Percentiles rank a stretch among this genome's conserved stretches.
Evolutionary conservation across 2,329 filamentous ascomycete genomes (phyloP).

Genomic region (Aurifilum marmelostoma): DNA sequence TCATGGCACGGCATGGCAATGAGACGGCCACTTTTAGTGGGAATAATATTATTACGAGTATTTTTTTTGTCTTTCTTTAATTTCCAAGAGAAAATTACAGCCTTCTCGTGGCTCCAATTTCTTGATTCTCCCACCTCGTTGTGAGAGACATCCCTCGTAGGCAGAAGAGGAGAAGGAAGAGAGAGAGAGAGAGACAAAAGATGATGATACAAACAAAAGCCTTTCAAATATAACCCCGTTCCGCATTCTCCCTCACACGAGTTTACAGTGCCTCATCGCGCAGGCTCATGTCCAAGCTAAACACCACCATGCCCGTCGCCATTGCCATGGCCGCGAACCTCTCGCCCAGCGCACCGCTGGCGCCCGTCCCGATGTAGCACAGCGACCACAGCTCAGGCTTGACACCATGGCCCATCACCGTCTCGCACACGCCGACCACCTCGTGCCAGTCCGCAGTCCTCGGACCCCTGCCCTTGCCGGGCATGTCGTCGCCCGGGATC

Average conservation of each 20-base stretch:
- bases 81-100: neutral
- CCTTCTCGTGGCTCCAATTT: neutral
- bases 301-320: conserved; percentile 42
- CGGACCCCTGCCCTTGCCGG: conserved; percentile 30
- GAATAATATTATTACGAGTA: conserved; percentile 9
- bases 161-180: neutral
- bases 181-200: neutral
- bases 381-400: conserved; percentile 44
- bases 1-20: neutral
- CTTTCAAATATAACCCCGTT: too few relatives aligned
- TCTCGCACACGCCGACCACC: conserved; percentile 47
- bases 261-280: neutral
- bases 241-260: neutral
- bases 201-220: neutral
- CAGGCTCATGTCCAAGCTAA: conserved; percentile 37
- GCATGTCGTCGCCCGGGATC: conserved; percentile 26
- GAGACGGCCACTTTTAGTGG: neutral
- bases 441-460: conserved; percentile 43
- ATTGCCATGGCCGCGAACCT: conserved; percentile 49
- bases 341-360: conserved; percentile 44
- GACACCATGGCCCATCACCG: conserved; percentile 36
- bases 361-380: conserved; percentile 45
- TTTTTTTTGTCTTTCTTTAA: neutral
- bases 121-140: neutral
- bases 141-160: neutral